These are phyloP conservation scores for Fusarium duplospermum DNA, from an alignment of 2,329 filamentous ascomycete species.

Conservation along the genomic window DNA sequence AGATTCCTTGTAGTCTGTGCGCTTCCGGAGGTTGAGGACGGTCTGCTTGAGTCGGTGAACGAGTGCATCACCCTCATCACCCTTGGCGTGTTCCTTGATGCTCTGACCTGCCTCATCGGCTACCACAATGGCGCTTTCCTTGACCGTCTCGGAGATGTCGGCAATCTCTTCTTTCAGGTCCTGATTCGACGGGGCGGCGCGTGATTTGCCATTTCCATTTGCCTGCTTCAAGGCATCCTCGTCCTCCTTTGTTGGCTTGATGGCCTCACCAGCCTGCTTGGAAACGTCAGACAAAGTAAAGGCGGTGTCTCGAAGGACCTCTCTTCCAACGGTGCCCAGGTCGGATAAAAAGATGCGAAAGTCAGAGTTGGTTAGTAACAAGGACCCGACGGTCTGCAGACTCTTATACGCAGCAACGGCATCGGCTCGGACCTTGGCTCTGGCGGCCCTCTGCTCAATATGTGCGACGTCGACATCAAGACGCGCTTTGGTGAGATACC, in stretches of 20 bases:
- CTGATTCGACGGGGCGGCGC: slow-evolving; percentile 63
- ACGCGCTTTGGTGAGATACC: slow-evolving; percentile 82
- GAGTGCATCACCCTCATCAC: slow-evolving; percentile 79
- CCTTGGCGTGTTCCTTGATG: slow-evolving; percentile 77
- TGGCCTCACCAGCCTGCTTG: slow-evolving; percentile 76
- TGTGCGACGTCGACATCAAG: slow-evolving; percentile 56
- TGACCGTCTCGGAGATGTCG: slow-evolving; percentile 65
- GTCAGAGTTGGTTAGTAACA: slow-evolving; percentile 91
- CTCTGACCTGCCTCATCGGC: slow-evolving; percentile 74
- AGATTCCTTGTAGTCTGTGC: slow-evolving; percentile 86
- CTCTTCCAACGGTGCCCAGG: slow-evolving; percentile 79
- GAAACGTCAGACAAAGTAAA: slow-evolving; percentile 82
- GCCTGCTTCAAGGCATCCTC: slow-evolving; percentile 61
- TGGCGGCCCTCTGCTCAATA: slow-evolving; percentile 43
- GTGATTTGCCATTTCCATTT: slow-evolving; percentile 42
- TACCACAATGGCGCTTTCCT: slow-evolving; percentile 65
- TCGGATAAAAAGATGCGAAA: slow-evolving; percentile 90
- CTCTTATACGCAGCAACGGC: slow-evolving; percentile 73
- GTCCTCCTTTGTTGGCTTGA: slow-evolving; percentile 76
- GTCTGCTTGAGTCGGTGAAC: slow-evolving; percentile 81
- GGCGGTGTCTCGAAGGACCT: slow-evolving; percentile 89
- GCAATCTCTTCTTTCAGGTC: slow-evolving; percentile 71
- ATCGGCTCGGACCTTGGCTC: slow-evolving; percentile 50
- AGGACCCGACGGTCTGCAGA: slow-evolving; percentile 81
- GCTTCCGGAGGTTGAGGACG: slow-evolving; percentile 78